Evolutionary conservation across 2,329 filamentous ascomycete species (phyloP).

Genomic region (Monascus ruber): DNA sequence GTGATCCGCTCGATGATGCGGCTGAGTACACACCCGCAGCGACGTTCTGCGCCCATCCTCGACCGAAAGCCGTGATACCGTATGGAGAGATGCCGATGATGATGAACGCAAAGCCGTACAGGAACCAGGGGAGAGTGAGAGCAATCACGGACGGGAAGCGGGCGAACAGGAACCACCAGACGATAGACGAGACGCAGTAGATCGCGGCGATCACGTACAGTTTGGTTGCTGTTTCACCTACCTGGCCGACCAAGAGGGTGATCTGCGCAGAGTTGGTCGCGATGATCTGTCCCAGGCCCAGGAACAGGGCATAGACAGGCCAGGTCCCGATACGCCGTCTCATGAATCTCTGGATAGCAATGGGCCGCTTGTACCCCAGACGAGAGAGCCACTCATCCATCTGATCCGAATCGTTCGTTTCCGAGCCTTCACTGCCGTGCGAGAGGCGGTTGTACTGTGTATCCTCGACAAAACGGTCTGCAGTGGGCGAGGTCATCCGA

Average conservation of each 20-base stretch:
- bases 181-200: slow-evolving; percentile 46
- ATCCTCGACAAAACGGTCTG: too few species aligned
- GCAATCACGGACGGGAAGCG: slow-evolving; percentile 45
- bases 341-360: slow-evolving; percentile 44
- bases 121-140: slow-evolving; percentile 50
- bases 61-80: slow-evolving; percentile 23
- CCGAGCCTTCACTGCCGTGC: too few species aligned
- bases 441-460: too few species aligned
- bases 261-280: slow-evolving; percentile 58
- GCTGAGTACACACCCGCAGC: slow-evolving; percentile 52
- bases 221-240: slow-evolving; percentile 47
- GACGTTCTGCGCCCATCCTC: slow-evolving; percentile 48
- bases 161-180: slow-evolving; percentile 55
- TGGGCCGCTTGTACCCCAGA: slow-evolving; percentile 45
- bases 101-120: slow-evolving; percentile 53
- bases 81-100: slow-evolving; percentile 52
- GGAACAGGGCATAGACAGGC: slow-evolving; percentile 51
- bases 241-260: slow-evolving; percentile 53
- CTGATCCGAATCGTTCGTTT: slow-evolving; percentile 8
- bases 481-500: slow-evolving; percentile 6
- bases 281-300: slow-evolving; percentile 53
- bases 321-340: slow-evolving; percentile 50
- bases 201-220: slow-evolving; percentile 51
- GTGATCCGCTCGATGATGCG: slow-evolving; percentile 50
- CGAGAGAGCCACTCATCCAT: slow-evolving; percentile 48